Evolutionary conservation across 2,329 filamentous ascomycete species (phyloP), one percentile per base, ranked within the genome.

Genomic region (Rhynchosporium graminicola): DNA sequence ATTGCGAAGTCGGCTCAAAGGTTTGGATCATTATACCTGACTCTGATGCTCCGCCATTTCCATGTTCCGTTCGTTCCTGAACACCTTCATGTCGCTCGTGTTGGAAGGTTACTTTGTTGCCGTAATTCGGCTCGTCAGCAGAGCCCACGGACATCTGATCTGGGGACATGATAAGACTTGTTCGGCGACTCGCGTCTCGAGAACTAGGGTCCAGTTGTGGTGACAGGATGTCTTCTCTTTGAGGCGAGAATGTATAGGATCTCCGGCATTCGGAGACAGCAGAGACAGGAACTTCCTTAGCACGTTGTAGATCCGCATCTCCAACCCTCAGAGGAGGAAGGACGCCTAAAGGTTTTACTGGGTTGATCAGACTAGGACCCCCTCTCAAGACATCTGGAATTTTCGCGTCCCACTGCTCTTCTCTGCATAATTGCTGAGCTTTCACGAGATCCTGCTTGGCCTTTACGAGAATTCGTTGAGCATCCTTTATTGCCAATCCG

Each of bases 401-500:
- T n/a, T 47, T 20, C 9, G 28, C 20, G 4, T 56, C 40, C 13
- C 15, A 33, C 0, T 45, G 13, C 12, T 51, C 59, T 10, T 28
- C 9, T 10, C 52, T 31, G 36, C 54, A 55, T n/a, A 61, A 12
- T 12, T 64, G 8, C 2, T 57, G 10, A 12, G 59, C 62, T 12
- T 20, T 36, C 2, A 13, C 6, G 8, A 59, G 20, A 38, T 61
- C 46, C 15, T 59, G 38, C 4, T 57, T 26, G 8, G 59, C 55
- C 46, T 45, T 56, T 15, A 29, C 33, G 13, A 64, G 59, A 26
- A 51, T 55, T 36, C 42, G 43, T 4, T 57, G 33, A 7, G 62
- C 59, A 13, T 63, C 57, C 12, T 52, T 45, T 12, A 51, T 33
- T 29, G 43, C 56, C 36, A 20, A 52, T 29, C 57, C 31, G 4